Evolutionary conservation across 2,329 filamentous ascomycete species (phyloP), one percentile per base, ranked within the genome.

Genomic region (Paecilomyces variotii): DNA sequence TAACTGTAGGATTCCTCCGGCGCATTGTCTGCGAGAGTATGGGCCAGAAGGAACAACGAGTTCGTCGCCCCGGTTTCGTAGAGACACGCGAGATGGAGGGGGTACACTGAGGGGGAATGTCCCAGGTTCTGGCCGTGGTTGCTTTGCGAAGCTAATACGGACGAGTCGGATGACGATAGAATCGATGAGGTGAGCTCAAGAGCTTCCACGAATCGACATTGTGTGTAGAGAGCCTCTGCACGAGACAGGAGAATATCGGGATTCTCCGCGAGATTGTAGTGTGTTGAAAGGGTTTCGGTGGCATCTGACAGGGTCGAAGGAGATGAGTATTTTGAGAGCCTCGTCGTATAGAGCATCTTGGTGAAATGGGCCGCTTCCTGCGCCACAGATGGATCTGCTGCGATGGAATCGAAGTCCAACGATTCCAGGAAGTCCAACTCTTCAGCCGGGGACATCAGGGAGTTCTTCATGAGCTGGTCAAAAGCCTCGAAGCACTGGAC

Each of bases 401-500:
- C 80, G 62, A 97, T 87, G 24, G 88, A 86, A 72, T 96, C 91
- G 71, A 99, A 99, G 75, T 97, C 87, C 25, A 97, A 82, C 56
- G 89, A 90, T 64, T 94, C 88, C 51, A 97, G 82, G 62, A 97
- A 96, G 55, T 87, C 84, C 83, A 93, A 90, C 71, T 97, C 92
- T 74, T 97, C 92, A 35, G 90, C 87, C 0, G 92, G 91, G 25
- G 85, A 85, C 84, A 99, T 89, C 61, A 99, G 82, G 24, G 90
- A 90, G 76, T 99, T 99, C 77, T 91, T 91, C 87, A 97, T 97
- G 57, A 99, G 83, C 78, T 97, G 92, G 67, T 97, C 92, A 70
- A 99, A 97, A 0, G 94, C 94, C 75, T 99, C 94, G 70, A 96
- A 97, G 76, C 94, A 99, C 73, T 96, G 92, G 2, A 97, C 92